phyloP scores from a whole-genome alignment of 1,139 yeast species.

The Casaregolazyma lundiana region DNA sequence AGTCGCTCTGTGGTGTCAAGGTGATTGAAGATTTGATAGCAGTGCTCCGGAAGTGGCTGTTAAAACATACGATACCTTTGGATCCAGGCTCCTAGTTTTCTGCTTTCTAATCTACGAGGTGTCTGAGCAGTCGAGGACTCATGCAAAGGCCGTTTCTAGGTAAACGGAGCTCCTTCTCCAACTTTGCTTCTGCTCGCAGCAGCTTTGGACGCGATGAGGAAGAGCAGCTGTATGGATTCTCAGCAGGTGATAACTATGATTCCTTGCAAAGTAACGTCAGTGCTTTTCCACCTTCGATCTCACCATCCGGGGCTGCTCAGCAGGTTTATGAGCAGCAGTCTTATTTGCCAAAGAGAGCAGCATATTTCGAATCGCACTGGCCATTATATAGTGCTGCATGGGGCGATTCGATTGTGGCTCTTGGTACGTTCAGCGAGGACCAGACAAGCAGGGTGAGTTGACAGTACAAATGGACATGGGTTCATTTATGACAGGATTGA shows the following conservation, averaged over 20 bases:
- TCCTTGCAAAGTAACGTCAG: background rate
- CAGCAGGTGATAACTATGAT: background rate
- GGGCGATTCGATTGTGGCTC: constrained; percentile 50
- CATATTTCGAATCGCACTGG: constrained; percentile 54
- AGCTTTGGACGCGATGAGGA: constrained; percentile 10
- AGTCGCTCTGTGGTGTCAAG: too few species aligned
- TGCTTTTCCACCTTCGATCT: background rate
- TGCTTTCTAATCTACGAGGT: too few species aligned
- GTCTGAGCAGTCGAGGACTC: background rate
- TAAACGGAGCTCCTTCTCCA: constrained; percentile 26
- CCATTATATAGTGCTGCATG: constrained; percentile 71
- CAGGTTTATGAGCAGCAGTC: background rate
- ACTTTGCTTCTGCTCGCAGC: constrained; percentile 14
- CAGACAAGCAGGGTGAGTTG: constrained; percentile 45
- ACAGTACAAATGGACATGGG: background rate
- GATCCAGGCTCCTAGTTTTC: too few species aligned
- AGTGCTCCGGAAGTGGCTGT: too few species aligned
- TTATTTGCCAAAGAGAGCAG: constrained; percentile 37
- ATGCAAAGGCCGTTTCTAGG: constrained; percentile 19
- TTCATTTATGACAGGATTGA: constrained; percentile 4
- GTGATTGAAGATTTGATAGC: too few species aligned
- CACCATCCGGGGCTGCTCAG: background rate
- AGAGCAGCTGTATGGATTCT: constrained; percentile 8
- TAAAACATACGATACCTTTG: too few species aligned
- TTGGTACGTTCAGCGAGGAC: constrained; percentile 70